A percentile compares a stretch with the other conserved stretches of the same genome.
Conservation (phyloP, 2,329 filamentous ascomycete species). For the Fusarium virguliforme region DNA sequence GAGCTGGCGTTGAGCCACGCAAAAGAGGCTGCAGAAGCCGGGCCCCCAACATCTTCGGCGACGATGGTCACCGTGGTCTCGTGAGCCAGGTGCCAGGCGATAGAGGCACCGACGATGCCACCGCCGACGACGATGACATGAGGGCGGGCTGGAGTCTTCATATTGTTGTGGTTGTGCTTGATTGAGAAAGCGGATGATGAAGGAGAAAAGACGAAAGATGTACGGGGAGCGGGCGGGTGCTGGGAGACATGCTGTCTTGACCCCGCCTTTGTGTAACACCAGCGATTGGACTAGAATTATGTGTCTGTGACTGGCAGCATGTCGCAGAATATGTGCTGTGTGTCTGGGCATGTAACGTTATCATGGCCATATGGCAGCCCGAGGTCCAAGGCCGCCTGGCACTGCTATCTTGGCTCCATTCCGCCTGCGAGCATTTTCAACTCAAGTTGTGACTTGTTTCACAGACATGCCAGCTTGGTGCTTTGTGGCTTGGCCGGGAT, state of each 20-base stretch:
- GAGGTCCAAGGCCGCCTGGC: too few relatives aligned
- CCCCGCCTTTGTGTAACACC: constrained; percentile 11
- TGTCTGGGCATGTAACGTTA: constrained; percentile 4
- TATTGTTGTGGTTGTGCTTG: constrained; percentile 12
- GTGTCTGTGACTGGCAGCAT: constrained; percentile 13
- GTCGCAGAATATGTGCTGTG: constrained; percentile 11
- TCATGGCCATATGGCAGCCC: constrained; percentile 1
- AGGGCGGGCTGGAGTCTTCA: constrained; percentile 3
- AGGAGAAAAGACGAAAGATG: constrained; percentile 11
- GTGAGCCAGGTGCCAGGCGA: constrained; percentile 36
- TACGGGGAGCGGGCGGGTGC: neutral
- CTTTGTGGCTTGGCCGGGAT: too few relatives aligned
- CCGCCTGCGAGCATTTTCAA: too few relatives aligned
- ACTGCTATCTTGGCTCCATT: too few relatives aligned
- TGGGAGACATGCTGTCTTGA: constrained; percentile 8
- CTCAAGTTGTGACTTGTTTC: too few relatives aligned
- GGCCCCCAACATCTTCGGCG: constrained; percentile 34
- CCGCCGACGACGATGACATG: constrained; percentile 38
- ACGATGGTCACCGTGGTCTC: constrained; percentile 32
- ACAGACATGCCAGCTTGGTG: too few relatives aligned
- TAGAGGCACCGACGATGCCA: constrained; percentile 37
- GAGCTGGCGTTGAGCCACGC: constrained; percentile 43
- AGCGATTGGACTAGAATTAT: constrained; percentile 15
- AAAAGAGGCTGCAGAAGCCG: constrained; percentile 32
- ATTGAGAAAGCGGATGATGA: constrained; percentile 13